A percentile compares a stretch with the other conserved stretches of the same genome.
Evolutionary conservation across 148 eudicot genomes (phyloP).

Genomic region (Mesembryanthemum crystallinum): DNA sequence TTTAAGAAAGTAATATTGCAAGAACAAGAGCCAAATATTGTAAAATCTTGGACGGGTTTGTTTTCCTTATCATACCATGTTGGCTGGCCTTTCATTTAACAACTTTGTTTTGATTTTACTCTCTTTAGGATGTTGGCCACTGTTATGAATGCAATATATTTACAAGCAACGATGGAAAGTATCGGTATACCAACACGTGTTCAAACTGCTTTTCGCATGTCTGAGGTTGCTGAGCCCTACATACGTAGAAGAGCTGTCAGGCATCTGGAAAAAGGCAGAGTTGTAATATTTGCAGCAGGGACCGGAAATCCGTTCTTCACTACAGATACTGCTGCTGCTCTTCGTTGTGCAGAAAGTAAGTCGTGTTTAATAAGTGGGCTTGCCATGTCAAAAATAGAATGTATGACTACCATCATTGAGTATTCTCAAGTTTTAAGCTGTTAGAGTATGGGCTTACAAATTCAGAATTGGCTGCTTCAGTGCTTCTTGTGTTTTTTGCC

Average conservation of each 20-base stretch:
- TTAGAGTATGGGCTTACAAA: not conserved
- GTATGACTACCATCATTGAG: not conserved
- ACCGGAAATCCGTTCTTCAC: constrained; percentile 99
- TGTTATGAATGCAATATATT: constrained; percentile 97
- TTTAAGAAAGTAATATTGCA: not conserved
- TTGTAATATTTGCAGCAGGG: constrained; percentile 97
- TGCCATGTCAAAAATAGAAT: too few species aligned
- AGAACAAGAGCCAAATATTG: not conserved
- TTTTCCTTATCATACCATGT: not conserved
- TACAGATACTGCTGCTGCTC: constrained; percentile 99
- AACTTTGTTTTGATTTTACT: not conserved
- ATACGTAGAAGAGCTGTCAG: constrained; percentile 91
- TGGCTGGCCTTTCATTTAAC: constrained; percentile 11
- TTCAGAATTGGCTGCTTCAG: not conserved
- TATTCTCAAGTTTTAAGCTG: not conserved
- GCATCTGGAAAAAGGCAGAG: constrained; percentile 99
- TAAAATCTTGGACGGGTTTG: not conserved
- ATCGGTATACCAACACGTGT: constrained; percentile 97
- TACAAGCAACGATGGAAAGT: constrained; percentile 99
- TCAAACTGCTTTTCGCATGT: constrained; percentile 98
- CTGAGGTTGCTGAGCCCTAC: constrained; percentile 99
- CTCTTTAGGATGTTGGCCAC: constrained; percentile 89
- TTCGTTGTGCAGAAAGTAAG: constrained; percentile 97
- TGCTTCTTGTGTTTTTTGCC: not conserved
- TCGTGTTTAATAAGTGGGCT: not conserved